phyloP scores from a whole-genome alignment of 2,329 filamentous ascomycete species.

The Diplocarpon rosae region DNA sequence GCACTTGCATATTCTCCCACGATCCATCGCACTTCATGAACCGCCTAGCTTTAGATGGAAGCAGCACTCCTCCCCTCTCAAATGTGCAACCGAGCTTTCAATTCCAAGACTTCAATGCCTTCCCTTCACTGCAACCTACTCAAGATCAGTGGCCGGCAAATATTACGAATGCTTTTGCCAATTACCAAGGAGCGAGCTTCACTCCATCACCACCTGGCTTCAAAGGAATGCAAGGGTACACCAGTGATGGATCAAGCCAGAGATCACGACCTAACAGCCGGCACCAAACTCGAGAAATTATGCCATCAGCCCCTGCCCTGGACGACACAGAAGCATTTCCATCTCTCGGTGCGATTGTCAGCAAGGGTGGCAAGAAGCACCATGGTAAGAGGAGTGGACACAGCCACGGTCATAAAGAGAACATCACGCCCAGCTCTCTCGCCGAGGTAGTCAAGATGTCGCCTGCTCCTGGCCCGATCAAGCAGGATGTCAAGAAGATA shows the following conservation, averaged over 20 bases:
- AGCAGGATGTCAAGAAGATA: constrained; percentile 48
- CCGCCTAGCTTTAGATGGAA: constrained; percentile 63
- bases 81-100: constrained; percentile 59
- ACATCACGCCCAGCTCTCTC: constrained; percentile 60
- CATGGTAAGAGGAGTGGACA: constrained; percentile 85
- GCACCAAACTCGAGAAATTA: constrained; percentile 52
- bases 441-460: constrained; percentile 95
- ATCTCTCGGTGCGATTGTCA: constrained; percentile 64
- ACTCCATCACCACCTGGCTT: constrained; percentile 63
- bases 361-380: constrained; percentile 78
- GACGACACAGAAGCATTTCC: constrained; percentile 96
- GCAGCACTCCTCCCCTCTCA: constrained; percentile 51
- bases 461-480: constrained; percentile 64
- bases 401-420: constrained; percentile 59
- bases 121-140: constrained; percentile 61
- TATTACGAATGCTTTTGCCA: constrained; percentile 35
- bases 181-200: constrained; percentile 40
- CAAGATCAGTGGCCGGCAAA: constrained; percentile 45
- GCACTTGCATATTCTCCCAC: constrained; percentile 93
- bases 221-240: constrained; percentile 45
- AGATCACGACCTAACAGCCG: constrained; percentile 79
- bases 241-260: constrained; percentile 53
- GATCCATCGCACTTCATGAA: constrained; percentile 81
- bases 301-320: constrained; percentile 59
- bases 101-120: constrained; percentile 73